Evolutionary conservation across 345 rosid genomes (phyloP), one percentile per base, ranked within the genome.

Genomic region (Xanthoceras sorbifolium): DNA sequence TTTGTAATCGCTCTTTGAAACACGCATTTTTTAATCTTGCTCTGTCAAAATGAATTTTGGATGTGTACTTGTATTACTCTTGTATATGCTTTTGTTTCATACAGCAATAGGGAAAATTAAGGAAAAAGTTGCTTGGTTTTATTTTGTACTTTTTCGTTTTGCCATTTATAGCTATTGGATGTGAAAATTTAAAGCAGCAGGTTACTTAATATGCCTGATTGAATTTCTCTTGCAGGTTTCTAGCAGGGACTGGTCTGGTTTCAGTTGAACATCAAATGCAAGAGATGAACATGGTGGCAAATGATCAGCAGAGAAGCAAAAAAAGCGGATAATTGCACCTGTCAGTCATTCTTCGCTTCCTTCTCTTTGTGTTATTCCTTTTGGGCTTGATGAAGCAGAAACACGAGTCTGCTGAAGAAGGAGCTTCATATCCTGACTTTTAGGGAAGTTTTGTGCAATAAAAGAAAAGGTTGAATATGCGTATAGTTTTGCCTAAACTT

Each of bases 251-350:
- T 26, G 98, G 97, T 67, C 79, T 93, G 69, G 98, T 93, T 72
- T 85, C 90, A 67, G 84, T 95, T 68, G 96, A 95, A 73, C 85
- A 80, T 69, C 99, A 94, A 85, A 89, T 92, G 97, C 87, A 62
- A 82, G 98, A 93, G 76, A 63, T 95, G 81, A 80, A 89, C 77
- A 84, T 92, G 82, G 76, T 69, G 78, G 94, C 91, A 17, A 63
- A 84, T 40, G 85, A 87, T 84, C 83, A 73, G 61, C 79, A 29
- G 26, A 65, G 85, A 22, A 80, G 22, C 48, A 68, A 75, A 15
- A 69, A 64, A 48, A 46, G 46, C 44, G 1, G 62, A 67, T 61
- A 38, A 29, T 63, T 61, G 57, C 66, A 26, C 62, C 25, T 64
- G 0, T 83, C 42, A 82, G 31, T 80, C 76, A 20, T 48, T 52